A percentile compares a stretch with the other conserved stretches of the same genome.
These are phyloP conservation scores for Fomitopsis betulina DNA, from an alignment of 1,284 basidiomycete genomes.

Conservation along the genomic window DNA sequence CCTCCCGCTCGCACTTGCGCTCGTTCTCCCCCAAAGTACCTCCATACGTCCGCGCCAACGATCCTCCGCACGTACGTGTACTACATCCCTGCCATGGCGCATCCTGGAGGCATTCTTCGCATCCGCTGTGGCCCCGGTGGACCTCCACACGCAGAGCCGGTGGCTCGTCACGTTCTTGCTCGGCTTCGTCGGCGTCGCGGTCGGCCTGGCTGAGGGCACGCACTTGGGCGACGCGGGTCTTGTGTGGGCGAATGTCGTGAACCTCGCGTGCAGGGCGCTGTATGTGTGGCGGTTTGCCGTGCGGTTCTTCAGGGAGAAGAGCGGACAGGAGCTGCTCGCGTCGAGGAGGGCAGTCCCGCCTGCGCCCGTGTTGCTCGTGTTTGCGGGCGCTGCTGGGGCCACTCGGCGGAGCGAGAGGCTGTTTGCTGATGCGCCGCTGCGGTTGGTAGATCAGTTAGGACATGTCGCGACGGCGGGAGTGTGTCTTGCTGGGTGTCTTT, in stretches of 20 bases:
- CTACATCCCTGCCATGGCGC: conserved; percentile 83
- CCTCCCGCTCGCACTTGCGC: conserved; percentile 59
- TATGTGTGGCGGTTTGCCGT: conserved; percentile 41
- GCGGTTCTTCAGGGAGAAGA: conserved; percentile 22
- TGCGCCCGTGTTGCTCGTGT: conserved; percentile 21
- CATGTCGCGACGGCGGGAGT: conserved; percentile 26
- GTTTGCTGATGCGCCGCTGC: conserved; percentile 14
- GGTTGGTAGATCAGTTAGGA: conserved; percentile 20
- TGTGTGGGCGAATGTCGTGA: conserved; percentile 71
- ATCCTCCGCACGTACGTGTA: conserved; percentile 77
- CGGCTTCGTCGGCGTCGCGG: conserved; percentile 52
- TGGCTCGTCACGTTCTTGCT: conserved; percentile 70
- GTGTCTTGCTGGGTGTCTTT: conserved; percentile 23
- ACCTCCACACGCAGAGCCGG: conserved; percentile 61
- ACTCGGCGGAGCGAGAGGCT: conserved; percentile 24
- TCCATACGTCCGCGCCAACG: conserved; percentile 65
- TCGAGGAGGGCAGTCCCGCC: conserved; percentile 25
- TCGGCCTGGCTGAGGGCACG: conserved; percentile 40
- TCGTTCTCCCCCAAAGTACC: conserved; percentile 71
- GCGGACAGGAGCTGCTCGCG: conserved; percentile 10
- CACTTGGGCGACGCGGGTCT: conserved; percentile 65
- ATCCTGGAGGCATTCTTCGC: conserved; percentile 86
- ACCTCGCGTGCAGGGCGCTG: conserved; percentile 52
- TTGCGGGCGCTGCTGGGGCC: conserved; percentile 21
- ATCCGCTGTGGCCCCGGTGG: conserved; percentile 62